phyloP scores from a whole-genome alignment of 2,329 filamentous ascomycete genomes.

The Myotisia sp. region DNA sequence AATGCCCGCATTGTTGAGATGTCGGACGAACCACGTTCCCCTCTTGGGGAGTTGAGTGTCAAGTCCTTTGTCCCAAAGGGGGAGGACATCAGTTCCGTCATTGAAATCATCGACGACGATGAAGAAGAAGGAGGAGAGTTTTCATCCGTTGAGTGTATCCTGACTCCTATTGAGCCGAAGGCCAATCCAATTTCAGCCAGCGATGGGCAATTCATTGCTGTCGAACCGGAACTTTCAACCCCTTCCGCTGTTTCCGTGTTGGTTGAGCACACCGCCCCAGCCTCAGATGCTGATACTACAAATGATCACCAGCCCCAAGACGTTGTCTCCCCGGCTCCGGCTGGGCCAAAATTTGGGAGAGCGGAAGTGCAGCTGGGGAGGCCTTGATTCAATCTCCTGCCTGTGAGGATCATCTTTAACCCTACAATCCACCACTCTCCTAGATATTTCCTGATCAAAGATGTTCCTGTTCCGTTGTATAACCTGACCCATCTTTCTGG shows the following conservation, averaged over 20 bases:
- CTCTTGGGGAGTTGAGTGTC: conserved; percentile 53
- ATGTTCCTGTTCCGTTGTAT: no score
- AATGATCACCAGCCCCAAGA: conserved; percentile 13
- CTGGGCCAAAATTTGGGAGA: conserved; percentile 53
- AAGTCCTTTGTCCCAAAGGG: conserved; percentile 54
- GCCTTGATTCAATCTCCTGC: conserved; percentile 12
- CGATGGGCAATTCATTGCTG: neutral
- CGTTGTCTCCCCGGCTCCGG: conserved; percentile 39
- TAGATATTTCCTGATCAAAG: no score
- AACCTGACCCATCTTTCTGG: no score
- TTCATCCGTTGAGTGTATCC: neutral
- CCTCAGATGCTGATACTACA: conserved; percentile 15
- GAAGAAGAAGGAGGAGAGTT: neutral
- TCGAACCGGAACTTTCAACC: conserved; percentile 5
- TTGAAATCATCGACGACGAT: conserved; percentile 6
- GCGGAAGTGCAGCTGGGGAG: conserved; percentile 48
- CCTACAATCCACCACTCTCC: no score
- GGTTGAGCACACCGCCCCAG: conserved; percentile 15
- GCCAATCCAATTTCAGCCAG: neutral
- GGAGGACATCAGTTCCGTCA: conserved; percentile 23
- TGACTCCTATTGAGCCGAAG: neutral
- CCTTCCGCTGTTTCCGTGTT: conserved; percentile 9
- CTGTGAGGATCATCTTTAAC: no score
- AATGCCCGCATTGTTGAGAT: conserved; percentile 37
- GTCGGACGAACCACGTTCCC: conserved; percentile 50